phyloP scores from a whole-genome alignment of 768 basidiomycete species.

The Boletellus ananiceps region DNA sequence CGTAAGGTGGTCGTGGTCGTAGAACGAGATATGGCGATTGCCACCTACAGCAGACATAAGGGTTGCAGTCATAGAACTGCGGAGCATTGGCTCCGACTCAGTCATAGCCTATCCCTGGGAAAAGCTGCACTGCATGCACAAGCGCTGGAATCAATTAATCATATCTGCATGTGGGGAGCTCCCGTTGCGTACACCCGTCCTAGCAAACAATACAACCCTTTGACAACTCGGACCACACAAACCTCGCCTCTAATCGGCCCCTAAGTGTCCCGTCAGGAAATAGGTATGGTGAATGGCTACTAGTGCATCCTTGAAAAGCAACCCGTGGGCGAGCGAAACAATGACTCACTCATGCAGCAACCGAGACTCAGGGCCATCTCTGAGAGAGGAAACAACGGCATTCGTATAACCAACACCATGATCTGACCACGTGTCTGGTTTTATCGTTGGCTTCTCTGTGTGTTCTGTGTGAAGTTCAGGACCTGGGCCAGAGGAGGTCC shows the following conservation, averaged over 20 bases:
- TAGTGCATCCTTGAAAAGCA: no score
- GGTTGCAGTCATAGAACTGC: no score
- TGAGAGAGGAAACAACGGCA: slow-evolving; percentile 6
- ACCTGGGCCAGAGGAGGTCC: no score
- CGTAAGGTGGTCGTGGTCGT: slow-evolving; percentile 1
- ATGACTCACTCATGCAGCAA: slow-evolving; percentile 9
- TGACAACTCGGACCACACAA: slow-evolving; percentile 5
- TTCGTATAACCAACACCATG: slow-evolving; percentile 11
- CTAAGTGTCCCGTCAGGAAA: slow-evolving; percentile 18
- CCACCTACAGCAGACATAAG: no score
- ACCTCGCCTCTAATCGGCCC: slow-evolving; percentile 13
- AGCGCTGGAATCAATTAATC: neutral
- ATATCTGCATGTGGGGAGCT: neutral
- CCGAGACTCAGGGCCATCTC: neutral
- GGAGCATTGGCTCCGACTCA: no score
- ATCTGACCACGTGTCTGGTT: slow-evolving; percentile 15
- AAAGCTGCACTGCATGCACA: no score
- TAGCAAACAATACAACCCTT: slow-evolving; percentile 16
- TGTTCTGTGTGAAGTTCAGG: neutral
- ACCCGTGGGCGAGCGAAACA: neutral
- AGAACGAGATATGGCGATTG: neutral
- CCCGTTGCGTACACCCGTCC: neutral
- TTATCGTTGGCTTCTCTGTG: slow-evolving; percentile 1
- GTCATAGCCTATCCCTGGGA: no score
- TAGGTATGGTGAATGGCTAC: slow-evolving; percentile 14